phyloP scores from a whole-genome alignment of 768 basidiomycete species.

The Paxillus involutus region DNA sequence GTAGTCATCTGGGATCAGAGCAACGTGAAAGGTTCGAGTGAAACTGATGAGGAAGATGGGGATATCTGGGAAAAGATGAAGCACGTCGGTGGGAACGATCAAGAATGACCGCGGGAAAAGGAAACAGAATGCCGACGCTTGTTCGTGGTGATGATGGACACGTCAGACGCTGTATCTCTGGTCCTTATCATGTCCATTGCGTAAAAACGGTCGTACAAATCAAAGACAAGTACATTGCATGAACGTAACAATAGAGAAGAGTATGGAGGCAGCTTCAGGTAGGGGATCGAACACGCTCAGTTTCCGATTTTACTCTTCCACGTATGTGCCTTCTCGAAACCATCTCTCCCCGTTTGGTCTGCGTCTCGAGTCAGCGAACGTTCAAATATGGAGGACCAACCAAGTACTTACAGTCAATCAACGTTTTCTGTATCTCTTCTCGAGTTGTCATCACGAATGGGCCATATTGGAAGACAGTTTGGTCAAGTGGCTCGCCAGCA shows the following conservation, averaged over 20 bases:
- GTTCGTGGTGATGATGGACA: no score
- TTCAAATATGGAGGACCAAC: neutral
- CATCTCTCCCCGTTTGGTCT: slow-evolving; percentile 79
- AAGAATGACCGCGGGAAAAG: slow-evolving; percentile 15
- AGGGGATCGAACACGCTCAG: neutral
- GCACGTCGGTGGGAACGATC: slow-evolving; percentile 42
- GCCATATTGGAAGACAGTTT: slow-evolving; percentile 84
- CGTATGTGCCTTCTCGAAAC: slow-evolving; percentile 85
- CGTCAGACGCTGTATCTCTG: no score
- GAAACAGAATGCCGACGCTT: no score
- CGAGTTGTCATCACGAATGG: slow-evolving; percentile 85
- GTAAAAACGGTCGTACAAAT: no score
- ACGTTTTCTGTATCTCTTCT: slow-evolving; percentile 78
- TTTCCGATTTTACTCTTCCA: slow-evolving; percentile 85
- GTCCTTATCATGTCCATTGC: no score
- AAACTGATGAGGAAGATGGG: slow-evolving; percentile 43
- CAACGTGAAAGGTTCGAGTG: slow-evolving; percentile 16
- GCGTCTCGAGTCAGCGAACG: slow-evolving; percentile 8
- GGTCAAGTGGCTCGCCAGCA: slow-evolving; percentile 87
- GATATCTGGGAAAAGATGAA: slow-evolving; percentile 73
- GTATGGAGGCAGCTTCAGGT: no score
- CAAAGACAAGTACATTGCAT: no score
- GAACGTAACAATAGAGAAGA: no score
- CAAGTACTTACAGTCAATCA: slow-evolving; percentile 67
- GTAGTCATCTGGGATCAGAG: slow-evolving; percentile 62